Conservation (phyloP, 805 yeast species). For the Tetrapisispora arboricola region DNA sequence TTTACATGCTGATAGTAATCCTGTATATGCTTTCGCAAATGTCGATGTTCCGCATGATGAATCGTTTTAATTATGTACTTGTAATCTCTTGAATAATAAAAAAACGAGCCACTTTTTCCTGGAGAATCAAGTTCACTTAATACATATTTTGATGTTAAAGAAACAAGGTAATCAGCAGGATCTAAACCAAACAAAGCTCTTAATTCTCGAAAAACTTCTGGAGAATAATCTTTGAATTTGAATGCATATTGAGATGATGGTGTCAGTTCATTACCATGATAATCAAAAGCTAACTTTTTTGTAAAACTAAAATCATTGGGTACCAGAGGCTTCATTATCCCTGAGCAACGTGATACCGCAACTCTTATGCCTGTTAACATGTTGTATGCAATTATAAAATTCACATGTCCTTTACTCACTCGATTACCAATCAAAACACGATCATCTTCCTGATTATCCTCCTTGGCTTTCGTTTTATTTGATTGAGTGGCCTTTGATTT, state of each 20-base stretch:
- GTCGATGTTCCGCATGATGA: conserved; percentile 85
- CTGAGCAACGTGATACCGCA: conserved; percentile 87
- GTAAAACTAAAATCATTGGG: conserved; percentile 58
- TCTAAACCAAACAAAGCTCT: conserved; percentile 75
- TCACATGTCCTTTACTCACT: conserved; percentile 87
- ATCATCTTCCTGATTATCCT: conserved; percentile 33
- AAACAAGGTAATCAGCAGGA: conserved; percentile 90
- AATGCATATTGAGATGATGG: conserved; percentile 94
- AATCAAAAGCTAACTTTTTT: conserved; percentile 78
- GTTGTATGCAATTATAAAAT: conserved; percentile 88
- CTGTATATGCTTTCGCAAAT: conserved; percentile 59
- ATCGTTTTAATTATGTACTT: conserved; percentile 92
- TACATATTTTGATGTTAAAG: conserved; percentile 86
- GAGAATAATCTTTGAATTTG: conserved; percentile 93
- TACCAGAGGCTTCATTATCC: conserved; percentile 62
- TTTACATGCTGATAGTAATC: conserved; percentile 75
- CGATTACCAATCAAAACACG: conserved; percentile 63
- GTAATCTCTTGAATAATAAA: conserved; percentile 89
- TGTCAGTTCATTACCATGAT: conserved; percentile 77
- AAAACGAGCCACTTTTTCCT: conserved; percentile 93
- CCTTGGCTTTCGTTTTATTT: background rate
- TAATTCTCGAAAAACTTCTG: conserved; percentile 84
- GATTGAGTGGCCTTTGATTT: conserved; percentile 33
- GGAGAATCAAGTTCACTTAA: conserved; percentile 89
- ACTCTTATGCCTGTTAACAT: conserved; percentile 96